Evolutionary conservation across 441 rosid species (phyloP), one percentile per base, ranked within the genome.

Genomic region (Gossypium laxum): DNA sequence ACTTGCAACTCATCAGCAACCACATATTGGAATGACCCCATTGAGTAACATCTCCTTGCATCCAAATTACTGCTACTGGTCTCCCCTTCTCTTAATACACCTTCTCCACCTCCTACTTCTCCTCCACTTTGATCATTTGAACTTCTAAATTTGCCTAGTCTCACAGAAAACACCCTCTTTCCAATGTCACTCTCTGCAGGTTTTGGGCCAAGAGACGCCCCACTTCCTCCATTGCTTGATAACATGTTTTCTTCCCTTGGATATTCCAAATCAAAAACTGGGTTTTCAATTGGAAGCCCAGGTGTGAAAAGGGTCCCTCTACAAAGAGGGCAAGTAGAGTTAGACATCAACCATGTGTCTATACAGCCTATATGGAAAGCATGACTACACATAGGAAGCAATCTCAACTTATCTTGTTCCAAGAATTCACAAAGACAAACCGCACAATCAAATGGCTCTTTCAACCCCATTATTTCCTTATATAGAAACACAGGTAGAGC

Each of bases 251-350:
- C 93, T 41, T 81, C 87, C 67, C 75, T 72, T 47, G 75, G 76
- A 79, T 79, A 78, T 22, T 81, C 82, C 18, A 83, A 77, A 75
- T 67, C 79, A 73, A 79, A 83, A 72, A 81, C 78, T 4, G 83
- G 83, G 81, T 82, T 77, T 12, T 88, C 87, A 50, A 80, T 76
- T 22, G 84, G 80, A 68, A 82, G 50, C 1, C 83, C 88, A 4
- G 80, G 15, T 12, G 84, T 61, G 75, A 78, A 82, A 73, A 88
- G 82, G 72, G 82, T 74, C 58, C 89, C 86, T 82, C 90, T 85
- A 70, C 92, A 88, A 14, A 88, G 92, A 5, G 89, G 92, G 72
- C 92, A 88, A 19, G 90, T 86, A 17, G 92, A 88, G 63, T 88
- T 86, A 38, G 92, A 88, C 70, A 88, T 82, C 38, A 88, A 79